Evolutionary conservation across 306 rosid genomes (phyloP).

Genomic region (Pyrus bretschneideri): DNA sequence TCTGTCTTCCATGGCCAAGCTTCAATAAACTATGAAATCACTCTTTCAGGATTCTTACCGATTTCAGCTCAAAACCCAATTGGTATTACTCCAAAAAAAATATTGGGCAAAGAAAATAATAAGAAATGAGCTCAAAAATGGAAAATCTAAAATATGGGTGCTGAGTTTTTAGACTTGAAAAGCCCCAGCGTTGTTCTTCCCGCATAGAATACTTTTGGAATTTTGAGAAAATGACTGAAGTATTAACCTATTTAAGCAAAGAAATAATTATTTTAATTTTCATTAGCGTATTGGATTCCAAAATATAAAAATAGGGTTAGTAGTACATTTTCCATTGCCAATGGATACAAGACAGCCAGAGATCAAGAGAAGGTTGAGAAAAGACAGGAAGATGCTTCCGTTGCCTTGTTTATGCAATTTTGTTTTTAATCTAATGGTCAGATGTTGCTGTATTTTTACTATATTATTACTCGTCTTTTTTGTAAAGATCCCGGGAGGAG

Average conservation of each 20-base stretch:
- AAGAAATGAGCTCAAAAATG: slow-evolving; percentile 1
- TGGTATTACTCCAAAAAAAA: background rate
- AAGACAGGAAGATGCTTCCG: slow-evolving; percentile 10
- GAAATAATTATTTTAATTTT: background rate
- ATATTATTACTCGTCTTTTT: no score
- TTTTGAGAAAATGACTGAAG: slow-evolving; percentile 20
- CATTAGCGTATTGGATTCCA: background rate
- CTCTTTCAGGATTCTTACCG: background rate
- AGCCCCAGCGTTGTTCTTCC: slow-evolving; percentile 18
- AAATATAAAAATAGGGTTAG: background rate
- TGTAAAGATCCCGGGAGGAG: slow-evolving; percentile 45
- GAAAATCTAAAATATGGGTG: slow-evolving; percentile 1
- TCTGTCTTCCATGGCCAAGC: slow-evolving; percentile 4
- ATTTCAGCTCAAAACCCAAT: background rate
- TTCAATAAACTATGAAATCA: slow-evolving; percentile 2
- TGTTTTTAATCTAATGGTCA: background rate
- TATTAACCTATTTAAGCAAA: slow-evolving; percentile 15
- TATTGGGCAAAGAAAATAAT: background rate
- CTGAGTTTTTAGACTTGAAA: slow-evolving; percentile 3
- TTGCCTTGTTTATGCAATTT: slow-evolving; percentile 2
- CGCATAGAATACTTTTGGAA: slow-evolving; percentile 8
- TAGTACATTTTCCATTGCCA: background rate
- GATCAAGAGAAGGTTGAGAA: slow-evolving; percentile 4
- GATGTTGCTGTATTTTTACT: background rate
- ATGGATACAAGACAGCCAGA: slow-evolving; percentile 14